Percentiles rank a stretch among this genome's conserved stretches.
Conservation (phyloP, 208 protist genomes). For the Leishmania lainsoni region DNA sequence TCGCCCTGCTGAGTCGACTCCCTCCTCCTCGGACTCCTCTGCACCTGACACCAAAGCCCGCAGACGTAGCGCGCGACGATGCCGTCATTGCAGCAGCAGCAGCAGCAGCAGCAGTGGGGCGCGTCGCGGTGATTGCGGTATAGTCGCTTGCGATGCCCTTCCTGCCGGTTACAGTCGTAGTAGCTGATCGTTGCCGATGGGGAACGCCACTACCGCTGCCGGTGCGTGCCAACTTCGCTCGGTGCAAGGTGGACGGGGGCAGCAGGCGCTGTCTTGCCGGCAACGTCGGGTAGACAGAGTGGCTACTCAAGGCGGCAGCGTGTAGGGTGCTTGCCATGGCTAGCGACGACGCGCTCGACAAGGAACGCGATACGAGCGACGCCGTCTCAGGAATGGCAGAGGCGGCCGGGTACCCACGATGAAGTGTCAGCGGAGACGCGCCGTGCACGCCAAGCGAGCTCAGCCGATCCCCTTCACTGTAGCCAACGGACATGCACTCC, state of each 20-base stretch:
- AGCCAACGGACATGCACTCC: background rate
- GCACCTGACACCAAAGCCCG: background rate
- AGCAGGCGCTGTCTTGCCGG: background rate
- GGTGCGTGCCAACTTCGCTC: constrained; percentile 16
- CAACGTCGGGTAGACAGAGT: background rate
- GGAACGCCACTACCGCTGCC: constrained; percentile 14
- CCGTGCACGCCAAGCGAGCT: background rate
- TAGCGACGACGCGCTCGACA: background rate
- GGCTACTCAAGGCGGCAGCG: background rate
- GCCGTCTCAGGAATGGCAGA: background rate
- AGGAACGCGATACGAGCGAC: background rate
- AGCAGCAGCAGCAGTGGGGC: background rate
- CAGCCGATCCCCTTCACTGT: background rate
- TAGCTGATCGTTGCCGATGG: background rate
- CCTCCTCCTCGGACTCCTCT: background rate
- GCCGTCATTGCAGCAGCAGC: background rate
- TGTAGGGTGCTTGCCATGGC: background rate
- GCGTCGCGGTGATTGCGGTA: too few species aligned
- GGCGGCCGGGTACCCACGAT: background rate
- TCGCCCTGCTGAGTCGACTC: background rate
- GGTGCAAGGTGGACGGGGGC: constrained; percentile 9
- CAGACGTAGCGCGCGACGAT: background rate
- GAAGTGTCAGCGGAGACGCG: background rate
- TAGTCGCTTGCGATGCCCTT: background rate
- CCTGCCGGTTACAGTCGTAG: background rate